Evolutionary conservation across 1,139 yeast species (phyloP), one percentile per base, ranked within the genome.

Genomic region (Hansenula sp.): DNA sequence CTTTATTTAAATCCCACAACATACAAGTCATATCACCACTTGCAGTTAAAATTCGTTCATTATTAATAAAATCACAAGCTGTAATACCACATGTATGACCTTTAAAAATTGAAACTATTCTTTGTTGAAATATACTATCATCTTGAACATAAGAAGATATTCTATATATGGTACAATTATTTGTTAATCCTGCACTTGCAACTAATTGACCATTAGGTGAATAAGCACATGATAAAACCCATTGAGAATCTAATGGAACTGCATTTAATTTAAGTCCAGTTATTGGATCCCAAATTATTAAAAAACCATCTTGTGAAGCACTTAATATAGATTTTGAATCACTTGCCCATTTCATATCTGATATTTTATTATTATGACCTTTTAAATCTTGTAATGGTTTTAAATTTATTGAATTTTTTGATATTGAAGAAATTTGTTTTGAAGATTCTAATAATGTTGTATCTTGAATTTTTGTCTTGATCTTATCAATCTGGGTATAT

Each of bases 61-160:
- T 72, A 44, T 73, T 70, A 20, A 84, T 49, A 53, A 87, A 90
- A 37, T 77, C 80, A 46, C 88, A 72, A 50, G 81, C 88, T 0
- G 94, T 80, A 10, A 90, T 77, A 56, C 89, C 89, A 30, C 95
- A 94, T 13, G 80, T 71, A 59, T 89, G 97, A 2, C 95, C 94
- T 56, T 82, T 81, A 51, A 84, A 74, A 6, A 79, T 68, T 10
- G 79, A 62, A 36, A 69, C 66, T 40, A 77, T 62, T n/a, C 69
- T 63, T 46, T 68, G 81, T 39, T 67, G 69, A 29, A 68, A 62
- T 37, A 57, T 56, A 17, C 39, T 44, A 26, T 54, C 52, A 10
- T 55, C 59, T 21, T 68, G 62, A 4, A 25, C 3, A 25, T 19
- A 25, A 3, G 29, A 25, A 18, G 29, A 28, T 4, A 79, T 60